These are phyloP conservation scores for Populus tremula DNA, from an alignment of 345 rosid genomes.

Conservation along the genomic window DNA sequence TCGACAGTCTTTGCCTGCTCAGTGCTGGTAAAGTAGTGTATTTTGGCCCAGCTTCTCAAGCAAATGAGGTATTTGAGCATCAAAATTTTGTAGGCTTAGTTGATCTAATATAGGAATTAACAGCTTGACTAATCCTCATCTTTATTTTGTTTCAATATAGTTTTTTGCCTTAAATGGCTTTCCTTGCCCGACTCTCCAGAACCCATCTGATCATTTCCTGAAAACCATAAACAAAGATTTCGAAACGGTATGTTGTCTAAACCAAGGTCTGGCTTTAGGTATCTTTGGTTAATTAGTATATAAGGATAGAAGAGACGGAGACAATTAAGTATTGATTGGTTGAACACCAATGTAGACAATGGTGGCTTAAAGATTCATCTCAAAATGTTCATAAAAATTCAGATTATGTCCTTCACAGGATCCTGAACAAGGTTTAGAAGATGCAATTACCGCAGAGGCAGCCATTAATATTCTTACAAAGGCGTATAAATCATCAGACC, in stretches of 20 bases:
- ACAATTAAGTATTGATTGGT: neutral
- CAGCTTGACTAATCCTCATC: neutral
- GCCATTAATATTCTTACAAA: conserved; percentile 34
- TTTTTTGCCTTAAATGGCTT: conserved; percentile 52
- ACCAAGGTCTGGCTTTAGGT: too few relatives aligned
- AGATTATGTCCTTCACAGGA: conserved; percentile 29
- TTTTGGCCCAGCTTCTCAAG: conserved; percentile 24
- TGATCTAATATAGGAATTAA: neutral
- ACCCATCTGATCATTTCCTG: conserved; percentile 50
- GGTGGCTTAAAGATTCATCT: neutral
- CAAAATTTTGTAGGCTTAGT: neutral
- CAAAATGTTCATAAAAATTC: neutral
- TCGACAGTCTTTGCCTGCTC: conserved; percentile 21
- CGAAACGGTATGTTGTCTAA: conserved; percentile 23
- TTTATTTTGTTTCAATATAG: conserved; percentile 11
- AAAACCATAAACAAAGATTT: conserved; percentile 49
- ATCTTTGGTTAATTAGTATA: neutral
- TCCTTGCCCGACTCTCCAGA: conserved; percentile 41
- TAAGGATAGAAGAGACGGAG: neutral
- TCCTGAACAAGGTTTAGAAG: conserved; percentile 33
- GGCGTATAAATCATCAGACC: conserved; percentile 37
- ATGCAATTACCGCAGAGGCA: conserved; percentile 34
- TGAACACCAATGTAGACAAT: neutral
- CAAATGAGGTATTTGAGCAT: conserved; percentile 11
- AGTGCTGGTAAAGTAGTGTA: conserved; percentile 24